A percentile compares a stretch with the other conserved stretches of the same genome.
Evolutionary conservation across 1,139 yeast genomes (phyloP).

Genomic region (Debaryomycetaceae sp.): DNA sequence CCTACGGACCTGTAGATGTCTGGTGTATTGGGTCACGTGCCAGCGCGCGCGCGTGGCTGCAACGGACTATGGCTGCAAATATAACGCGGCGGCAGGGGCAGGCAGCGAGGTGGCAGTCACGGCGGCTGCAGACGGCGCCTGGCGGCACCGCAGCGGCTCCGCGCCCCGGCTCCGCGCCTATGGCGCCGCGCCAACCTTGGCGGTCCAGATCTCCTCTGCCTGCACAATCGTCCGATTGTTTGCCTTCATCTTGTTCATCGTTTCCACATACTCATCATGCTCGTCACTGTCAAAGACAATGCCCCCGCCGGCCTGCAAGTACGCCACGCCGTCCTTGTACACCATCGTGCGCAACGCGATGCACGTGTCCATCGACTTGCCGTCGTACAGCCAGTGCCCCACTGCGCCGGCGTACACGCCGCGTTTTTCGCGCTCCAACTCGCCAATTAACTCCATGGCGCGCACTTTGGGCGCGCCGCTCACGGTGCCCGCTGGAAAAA

Average conservation of each 20-base stretch:
- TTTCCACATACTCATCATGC: constrained; percentile 90
- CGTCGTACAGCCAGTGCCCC: constrained; percentile 97
- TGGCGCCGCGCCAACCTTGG: constrained; percentile 38
- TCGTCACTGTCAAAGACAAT: constrained; percentile 94
- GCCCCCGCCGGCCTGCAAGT: constrained; percentile 98
- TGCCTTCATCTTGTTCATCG: constrained; percentile 95
- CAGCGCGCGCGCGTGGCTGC: no score
- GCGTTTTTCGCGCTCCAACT: constrained; percentile 84
- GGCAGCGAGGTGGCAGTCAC: constrained; percentile 1
- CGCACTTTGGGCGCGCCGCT: constrained; percentile 96
- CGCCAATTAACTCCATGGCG: constrained; percentile 93
- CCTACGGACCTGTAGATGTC: no score
- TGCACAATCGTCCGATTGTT: constrained; percentile 84
- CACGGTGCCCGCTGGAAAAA: constrained; percentile 98
- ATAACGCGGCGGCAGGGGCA: constrained; percentile 2
- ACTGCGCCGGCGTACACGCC: constrained; percentile 99
- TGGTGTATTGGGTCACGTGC: no score
- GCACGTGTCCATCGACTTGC: constrained; percentile 92
- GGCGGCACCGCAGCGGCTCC: no score
- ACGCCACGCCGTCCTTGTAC: constrained; percentile 83
- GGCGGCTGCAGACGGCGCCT: no score
- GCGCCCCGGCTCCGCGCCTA: no score
- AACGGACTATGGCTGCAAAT: constrained; percentile 1
- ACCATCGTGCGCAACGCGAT: constrained; percentile 97
- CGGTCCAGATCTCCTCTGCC: constrained; percentile 79